Conservation (phyloP, 176 grass and related monocot genomes). For the Chloris gayana region DNA sequence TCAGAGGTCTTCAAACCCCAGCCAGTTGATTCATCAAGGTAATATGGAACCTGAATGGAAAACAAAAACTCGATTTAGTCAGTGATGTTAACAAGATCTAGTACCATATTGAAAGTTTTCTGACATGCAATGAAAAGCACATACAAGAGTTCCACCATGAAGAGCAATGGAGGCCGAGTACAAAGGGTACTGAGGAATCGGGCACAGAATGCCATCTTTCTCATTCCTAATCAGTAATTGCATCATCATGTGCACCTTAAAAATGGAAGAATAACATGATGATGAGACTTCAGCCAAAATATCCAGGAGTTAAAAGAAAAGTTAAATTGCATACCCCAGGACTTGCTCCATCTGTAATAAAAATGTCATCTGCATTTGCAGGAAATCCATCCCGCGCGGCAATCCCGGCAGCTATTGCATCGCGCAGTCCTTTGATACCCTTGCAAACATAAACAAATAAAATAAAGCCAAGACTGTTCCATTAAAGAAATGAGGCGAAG, state of each 20-base stretch:
- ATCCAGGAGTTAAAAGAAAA: not conserved
- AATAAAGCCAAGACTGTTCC: slow-evolving; percentile 17
- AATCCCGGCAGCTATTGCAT: slow-evolving; percentile 95
- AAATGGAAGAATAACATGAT: slow-evolving; percentile 23
- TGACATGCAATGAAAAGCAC: slow-evolving; percentile 31
- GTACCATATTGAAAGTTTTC: not conserved
- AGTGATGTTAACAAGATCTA: slow-evolving; percentile 4
- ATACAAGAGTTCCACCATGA: slow-evolving; percentile 96
- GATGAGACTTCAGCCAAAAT: slow-evolving; percentile 2
- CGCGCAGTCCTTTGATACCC: slow-evolving; percentile 94
- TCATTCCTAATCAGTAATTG: slow-evolving; percentile 92
- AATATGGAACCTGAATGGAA: slow-evolving; percentile 86
- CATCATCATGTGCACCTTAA: slow-evolving; percentile 99
- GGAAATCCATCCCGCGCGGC: slow-evolving; percentile 81
- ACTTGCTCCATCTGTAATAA: slow-evolving; percentile 96
- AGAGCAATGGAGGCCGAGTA: slow-evolving; percentile 98
- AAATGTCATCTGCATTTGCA: slow-evolving; percentile 97
- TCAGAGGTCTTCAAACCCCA: slow-evolving; percentile 96
- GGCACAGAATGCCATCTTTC: slow-evolving; percentile 94
- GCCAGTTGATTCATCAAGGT: slow-evolving; percentile 87
- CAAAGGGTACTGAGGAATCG: slow-evolving; percentile 97
- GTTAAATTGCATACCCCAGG: slow-evolving; percentile 65
- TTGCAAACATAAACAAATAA: slow-evolving; percentile 48
- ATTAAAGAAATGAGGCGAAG: slow-evolving; percentile 21
- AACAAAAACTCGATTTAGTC: slow-evolving; percentile 29